These are phyloP conservation scores for Trichophyton mentagrophytes DNA, from an alignment of 2,329 filamentous ascomycete genomes.

Conservation along the genomic window DNA sequence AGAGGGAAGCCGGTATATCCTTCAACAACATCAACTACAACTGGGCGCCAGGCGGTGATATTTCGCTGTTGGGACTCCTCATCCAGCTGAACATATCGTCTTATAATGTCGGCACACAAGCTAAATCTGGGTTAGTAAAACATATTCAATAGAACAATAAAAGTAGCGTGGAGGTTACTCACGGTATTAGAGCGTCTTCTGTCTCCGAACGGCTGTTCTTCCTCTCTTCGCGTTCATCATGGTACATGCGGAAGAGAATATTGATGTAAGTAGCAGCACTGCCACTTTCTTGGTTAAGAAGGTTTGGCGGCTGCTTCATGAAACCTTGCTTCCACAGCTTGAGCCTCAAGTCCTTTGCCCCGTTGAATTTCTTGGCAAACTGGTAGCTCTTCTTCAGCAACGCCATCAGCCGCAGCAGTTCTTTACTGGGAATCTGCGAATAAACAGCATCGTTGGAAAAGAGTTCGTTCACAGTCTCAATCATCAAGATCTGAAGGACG, in stretches of 20 bases:
- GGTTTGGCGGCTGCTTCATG: slow-evolving; percentile 97
- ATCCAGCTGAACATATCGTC: slow-evolving; percentile 71
- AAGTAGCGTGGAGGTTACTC: slow-evolving; percentile 21
- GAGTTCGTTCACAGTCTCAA: slow-evolving; percentile 96
- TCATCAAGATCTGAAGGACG: slow-evolving; percentile 95
- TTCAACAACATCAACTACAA: slow-evolving; percentile 92
- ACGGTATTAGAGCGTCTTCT: slow-evolving; percentile 79
- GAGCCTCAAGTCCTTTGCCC: slow-evolving; percentile 89
- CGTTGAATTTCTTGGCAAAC: slow-evolving; percentile 95
- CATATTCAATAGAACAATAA: background rate
- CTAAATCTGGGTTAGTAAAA: slow-evolving; percentile 23
- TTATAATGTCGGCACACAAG: slow-evolving; percentile 86
- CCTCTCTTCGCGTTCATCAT: slow-evolving; percentile 72
- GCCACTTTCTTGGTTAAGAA: slow-evolving; percentile 92
- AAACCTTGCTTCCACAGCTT: slow-evolving; percentile 93
- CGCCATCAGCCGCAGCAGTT: slow-evolving; percentile 83
- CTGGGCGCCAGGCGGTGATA: slow-evolving; percentile 90
- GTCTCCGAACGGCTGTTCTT: slow-evolving; percentile 68
- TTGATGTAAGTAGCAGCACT: slow-evolving; percentile 88
- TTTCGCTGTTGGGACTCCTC: slow-evolving; percentile 96
- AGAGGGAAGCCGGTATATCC: slow-evolving; percentile 76
- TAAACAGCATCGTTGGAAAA: slow-evolving; percentile 97
- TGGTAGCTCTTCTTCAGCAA: slow-evolving; percentile 91
- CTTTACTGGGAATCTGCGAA: slow-evolving; percentile 74
- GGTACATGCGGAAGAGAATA: slow-evolving; percentile 95